Conservation (phyloP, 83 land plant species). For the Picea engelmannii region DNA sequence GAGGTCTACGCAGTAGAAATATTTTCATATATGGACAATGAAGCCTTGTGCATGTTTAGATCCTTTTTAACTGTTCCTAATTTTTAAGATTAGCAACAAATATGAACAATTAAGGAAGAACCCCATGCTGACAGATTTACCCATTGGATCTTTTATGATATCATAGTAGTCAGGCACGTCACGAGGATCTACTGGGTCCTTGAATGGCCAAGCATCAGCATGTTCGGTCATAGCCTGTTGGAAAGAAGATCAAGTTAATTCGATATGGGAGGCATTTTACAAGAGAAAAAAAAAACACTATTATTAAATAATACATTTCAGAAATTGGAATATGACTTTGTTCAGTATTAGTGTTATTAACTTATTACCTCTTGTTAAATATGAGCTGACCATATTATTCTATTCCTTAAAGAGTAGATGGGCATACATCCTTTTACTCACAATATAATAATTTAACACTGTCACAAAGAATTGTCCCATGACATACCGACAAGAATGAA, state of each 20-base stretch:
- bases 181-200: constrained; percentile 93
- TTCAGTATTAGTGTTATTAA: neutral
- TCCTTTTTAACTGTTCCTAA: neutral
- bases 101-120: too few species aligned
- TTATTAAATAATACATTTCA: neutral
- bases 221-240: constrained; percentile 83
- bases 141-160: constrained; percentile 97
- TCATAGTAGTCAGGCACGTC: constrained; percentile 99
- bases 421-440: neutral
- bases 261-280: neutral
- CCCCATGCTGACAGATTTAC: constrained; percentile 27
- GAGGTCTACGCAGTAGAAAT: too few species aligned
- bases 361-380: too few species aligned
- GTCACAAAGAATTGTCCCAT: neutral
- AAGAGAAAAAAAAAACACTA: neutral
- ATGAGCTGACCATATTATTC: neutral
- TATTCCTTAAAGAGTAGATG: neutral
- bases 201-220: constrained; percentile 98
- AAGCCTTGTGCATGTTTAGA: neutral
- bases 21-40: neutral
- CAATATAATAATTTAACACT: neutral
- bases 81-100: neutral
- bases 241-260: neutral
- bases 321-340: neutral
- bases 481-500: neutral